Base-by-base conservation (phyloP, 331 rosid species). In the Acacia pycnantha region DNA sequence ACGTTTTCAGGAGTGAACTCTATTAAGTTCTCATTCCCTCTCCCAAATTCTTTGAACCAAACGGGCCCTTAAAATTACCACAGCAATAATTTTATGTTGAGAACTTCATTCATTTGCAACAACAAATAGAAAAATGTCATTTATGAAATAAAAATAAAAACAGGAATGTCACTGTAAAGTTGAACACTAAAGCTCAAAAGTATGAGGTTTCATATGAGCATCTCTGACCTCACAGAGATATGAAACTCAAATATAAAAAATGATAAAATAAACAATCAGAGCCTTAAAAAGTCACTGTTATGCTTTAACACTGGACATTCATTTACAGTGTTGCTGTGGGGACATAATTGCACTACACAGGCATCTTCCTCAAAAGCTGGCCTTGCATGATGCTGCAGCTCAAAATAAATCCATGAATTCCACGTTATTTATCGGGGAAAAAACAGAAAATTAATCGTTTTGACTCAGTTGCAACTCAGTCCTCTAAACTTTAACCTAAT, bases 331-430 rank as follows among this genome's bases (percentile, higher is more conserved):
- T 61, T 61, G 18, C 35, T 33, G 53, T 13, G 27, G 47, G 16
- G 79, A 73, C 4, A n/a, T 58, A 58, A n/a, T 10, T 22, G 15
- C 40, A 61, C 76, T 83, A 94, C 59, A 93, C 80, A 0, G 97
- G 97, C 88, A 94, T 94, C 81, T 82, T 92, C 89, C 81, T 84
- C 84, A 93, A 51, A 67, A 89, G 91, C 81, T 90, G 95, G 4
- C 97, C 95, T 83, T 84, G 77, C 71, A 89, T 75, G 87, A 87
- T 78, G 80, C 98, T 93, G 95, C 67, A 24, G 2, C 74, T 83
- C 83, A 43, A 50, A 50, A 29, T 6, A 54, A 31, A 19, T 58
- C 31, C 65, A 58, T 58, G 5, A 54, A 54, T 8, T 1, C 5
- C 2, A 54, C 26, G 27, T 54, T 54, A 54, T 21, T 8, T 8